Conservation (phyloP, 2,329 filamentous ascomycete species). For the Fusarium gaditjirri region DNA sequence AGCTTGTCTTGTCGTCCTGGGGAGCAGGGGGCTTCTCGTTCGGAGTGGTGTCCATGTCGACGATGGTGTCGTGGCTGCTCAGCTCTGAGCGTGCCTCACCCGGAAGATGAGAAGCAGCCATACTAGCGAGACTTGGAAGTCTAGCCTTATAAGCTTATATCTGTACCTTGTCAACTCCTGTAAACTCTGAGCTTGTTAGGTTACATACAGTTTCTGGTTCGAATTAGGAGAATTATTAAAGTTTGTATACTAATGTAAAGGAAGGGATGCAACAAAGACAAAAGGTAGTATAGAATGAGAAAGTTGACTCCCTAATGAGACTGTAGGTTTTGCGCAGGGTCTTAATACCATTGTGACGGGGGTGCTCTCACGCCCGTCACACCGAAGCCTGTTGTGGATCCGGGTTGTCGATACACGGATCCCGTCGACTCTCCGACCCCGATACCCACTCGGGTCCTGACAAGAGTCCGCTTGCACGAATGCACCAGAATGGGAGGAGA, state of each 20-base stretch:
- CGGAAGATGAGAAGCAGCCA: constrained; percentile 19
- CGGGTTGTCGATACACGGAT: constrained; percentile 18
- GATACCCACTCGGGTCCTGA: constrained; percentile 17
- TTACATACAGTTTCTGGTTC: constrained; percentile 15
- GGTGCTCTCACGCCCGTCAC: constrained; percentile 8
- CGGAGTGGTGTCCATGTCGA: constrained; percentile 14
- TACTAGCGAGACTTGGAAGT: constrained; percentile 18
- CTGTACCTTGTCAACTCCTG: neutral
- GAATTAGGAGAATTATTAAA: constrained; percentile 17
- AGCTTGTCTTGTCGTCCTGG: constrained; percentile 6
- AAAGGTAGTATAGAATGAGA: neutral
- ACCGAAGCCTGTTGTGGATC: constrained; percentile 17
- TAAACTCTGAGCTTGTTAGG: too few relatives aligned
- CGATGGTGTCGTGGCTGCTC: constrained; percentile 34
- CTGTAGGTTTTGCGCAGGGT: constrained; percentile 9
- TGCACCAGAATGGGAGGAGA: neutral
- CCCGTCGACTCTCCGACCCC: constrained; percentile 30
- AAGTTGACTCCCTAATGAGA: neutral
- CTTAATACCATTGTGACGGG: constrained; percentile 27
- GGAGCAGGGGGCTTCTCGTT: constrained; percentile 18
- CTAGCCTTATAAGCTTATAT: neutral
- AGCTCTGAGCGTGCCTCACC: constrained; percentile 20
- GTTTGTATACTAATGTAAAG: neutral
- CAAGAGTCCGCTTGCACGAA: constrained; percentile 11
- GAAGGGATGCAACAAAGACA: neutral